These are phyloP conservation scores for Starmerella powellii DNA, from an alignment of 805 yeast genomes.

Conservation along the genomic window DNA sequence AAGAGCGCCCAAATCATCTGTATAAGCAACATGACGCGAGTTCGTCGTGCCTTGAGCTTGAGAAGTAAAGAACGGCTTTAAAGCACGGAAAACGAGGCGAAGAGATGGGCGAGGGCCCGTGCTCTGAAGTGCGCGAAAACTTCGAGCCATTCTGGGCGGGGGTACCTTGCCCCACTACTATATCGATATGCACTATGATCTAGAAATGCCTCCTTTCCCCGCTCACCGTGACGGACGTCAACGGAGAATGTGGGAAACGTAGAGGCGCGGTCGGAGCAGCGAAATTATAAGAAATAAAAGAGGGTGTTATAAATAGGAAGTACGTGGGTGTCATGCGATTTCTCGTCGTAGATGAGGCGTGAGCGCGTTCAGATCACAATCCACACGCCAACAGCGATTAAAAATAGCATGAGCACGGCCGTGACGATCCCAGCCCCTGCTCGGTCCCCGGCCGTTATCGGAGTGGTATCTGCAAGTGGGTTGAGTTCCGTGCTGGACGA, in stretches of 20 bases:
- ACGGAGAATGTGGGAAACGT: too few species aligned
- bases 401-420: conserved; percentile 49
- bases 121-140: too few species aligned
- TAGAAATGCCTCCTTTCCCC: too few species aligned
- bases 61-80: neutral
- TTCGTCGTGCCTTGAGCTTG: neutral
- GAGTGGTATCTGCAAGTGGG: conserved; percentile 23
- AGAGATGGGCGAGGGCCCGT: neutral
- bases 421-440: conserved; percentile 90
- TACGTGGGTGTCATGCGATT: too few species aligned
- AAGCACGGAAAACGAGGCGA: neutral
- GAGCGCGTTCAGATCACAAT: conserved; percentile 34
- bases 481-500: conserved; percentile 9
- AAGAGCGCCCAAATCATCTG: conserved; percentile 3
- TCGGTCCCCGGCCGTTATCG: conserved; percentile 49
- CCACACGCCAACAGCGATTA: conserved; percentile 67
- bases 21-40: conserved; percentile 2
- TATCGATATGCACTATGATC: too few species aligned
- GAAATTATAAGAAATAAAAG: too few species aligned
- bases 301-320: too few species aligned
- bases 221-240: too few species aligned
- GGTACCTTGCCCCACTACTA: too few species aligned
- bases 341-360: too few species aligned
- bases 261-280: too few species aligned
- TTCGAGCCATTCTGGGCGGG: too few species aligned